phyloP scores from a whole-genome alignment of 108 stramenopile species.

The Licmophora abbreviata region DNA sequence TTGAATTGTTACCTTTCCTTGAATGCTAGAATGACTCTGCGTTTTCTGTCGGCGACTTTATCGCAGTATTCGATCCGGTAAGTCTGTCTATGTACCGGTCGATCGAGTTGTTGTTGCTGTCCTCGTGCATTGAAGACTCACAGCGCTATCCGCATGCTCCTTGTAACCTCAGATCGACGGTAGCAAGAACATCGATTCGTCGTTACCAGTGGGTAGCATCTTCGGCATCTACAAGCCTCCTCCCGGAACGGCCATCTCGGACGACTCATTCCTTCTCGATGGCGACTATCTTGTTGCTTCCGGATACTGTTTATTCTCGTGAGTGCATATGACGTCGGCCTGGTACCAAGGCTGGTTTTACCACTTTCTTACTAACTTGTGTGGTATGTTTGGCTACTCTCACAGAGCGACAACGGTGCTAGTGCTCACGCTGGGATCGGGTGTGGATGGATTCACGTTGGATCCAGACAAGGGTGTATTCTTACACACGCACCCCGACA shows the following conservation, averaged over 20 bases:
- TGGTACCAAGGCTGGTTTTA: not conserved
- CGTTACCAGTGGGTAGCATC: constrained; percentile 96
- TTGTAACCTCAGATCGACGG: constrained; percentile 44
- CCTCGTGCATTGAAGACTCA: not conserved
- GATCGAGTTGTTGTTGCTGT: constrained; percentile 27
- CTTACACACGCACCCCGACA: constrained; percentile 87
- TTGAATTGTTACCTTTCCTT: no score
- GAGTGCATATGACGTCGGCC: no score
- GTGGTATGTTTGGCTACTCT: not conserved
- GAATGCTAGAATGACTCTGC: constrained; percentile 51
- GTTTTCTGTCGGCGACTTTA: constrained; percentile 78
- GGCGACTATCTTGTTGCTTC: constrained; percentile 84
- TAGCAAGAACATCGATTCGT: constrained; percentile 93
- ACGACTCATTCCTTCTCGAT: constrained; percentile 77
- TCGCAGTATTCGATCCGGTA: constrained; percentile 99
- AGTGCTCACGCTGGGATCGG: constrained; percentile 86
- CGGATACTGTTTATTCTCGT: constrained; percentile 96
- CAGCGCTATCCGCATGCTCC: not conserved
- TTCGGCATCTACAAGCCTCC: constrained; percentile 88
- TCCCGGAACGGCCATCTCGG: constrained; percentile 32
- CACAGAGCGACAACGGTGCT: constrained; percentile 89
- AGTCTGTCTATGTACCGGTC: constrained; percentile 7
- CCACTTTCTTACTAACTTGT: constrained; percentile 1
- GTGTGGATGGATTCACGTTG: constrained; percentile 97
- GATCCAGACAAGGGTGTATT: constrained; percentile 94